Percentiles rank a stretch among this genome's conserved stretches.
Conservation (phyloP, 73 alveolate species). For the Uronychia setigera region DNA sequence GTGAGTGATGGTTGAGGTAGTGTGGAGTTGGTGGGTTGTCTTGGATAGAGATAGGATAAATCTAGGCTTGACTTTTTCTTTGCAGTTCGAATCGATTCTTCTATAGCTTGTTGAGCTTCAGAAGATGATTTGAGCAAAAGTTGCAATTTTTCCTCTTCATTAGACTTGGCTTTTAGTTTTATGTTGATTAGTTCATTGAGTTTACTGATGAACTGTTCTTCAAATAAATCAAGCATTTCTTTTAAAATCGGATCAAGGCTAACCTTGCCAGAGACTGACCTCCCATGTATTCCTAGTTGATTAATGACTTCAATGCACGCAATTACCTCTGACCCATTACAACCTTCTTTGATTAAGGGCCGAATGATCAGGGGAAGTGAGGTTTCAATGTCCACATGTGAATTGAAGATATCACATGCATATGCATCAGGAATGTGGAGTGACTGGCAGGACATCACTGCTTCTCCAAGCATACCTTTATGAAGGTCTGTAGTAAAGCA, state of each 20-base stretch:
- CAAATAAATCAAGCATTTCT: not conserved
- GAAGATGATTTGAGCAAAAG: too few species aligned
- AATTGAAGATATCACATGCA: not conserved
- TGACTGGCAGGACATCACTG: not conserved
- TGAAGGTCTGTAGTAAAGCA: not conserved
- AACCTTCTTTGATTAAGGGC: not conserved
- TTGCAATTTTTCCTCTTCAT: too few species aligned
- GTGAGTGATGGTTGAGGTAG: too few species aligned
- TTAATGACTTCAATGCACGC: not conserved
- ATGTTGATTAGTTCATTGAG: too few species aligned
- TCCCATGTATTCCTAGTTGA: not conserved
- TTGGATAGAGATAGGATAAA: too few species aligned
- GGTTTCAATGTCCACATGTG: not conserved
- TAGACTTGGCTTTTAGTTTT: too few species aligned
- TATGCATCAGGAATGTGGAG: not conserved
- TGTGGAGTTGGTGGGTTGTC: too few species aligned
- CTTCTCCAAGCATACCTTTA: not conserved
- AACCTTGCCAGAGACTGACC: not conserved
- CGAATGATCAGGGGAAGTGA: not conserved
- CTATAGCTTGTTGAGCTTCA: too few species aligned
- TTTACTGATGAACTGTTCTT: not conserved
- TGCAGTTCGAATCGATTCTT: too few species aligned
- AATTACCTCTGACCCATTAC: not conserved
- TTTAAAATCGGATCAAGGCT: not conserved
- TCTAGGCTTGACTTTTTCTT: too few species aligned